Conservation (phyloP, 139 green algal genomes). For the Spirogloea muscicola region DNA sequence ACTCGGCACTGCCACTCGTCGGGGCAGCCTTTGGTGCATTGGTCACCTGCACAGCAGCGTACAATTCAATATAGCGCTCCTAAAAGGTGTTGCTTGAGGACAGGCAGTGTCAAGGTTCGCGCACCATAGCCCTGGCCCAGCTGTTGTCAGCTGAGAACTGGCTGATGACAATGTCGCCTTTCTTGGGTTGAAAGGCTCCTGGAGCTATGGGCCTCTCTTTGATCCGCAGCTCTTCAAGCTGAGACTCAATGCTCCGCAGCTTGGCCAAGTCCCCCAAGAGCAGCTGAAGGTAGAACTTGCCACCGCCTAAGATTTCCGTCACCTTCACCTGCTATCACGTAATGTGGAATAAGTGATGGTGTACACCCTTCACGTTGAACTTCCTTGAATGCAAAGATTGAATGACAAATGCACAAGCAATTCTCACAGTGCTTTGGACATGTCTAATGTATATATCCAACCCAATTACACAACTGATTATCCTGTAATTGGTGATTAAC, state of each 20-base stretch:
- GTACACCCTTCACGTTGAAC: constrained; percentile 14
- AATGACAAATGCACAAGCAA: not conserved
- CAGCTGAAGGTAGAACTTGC: constrained; percentile 64
- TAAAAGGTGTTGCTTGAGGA: too few species aligned
- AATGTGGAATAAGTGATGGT: constrained; percentile 1
- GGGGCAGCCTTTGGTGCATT: not conserved
- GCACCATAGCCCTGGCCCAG: constrained; percentile 32
- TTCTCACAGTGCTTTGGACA: not conserved
- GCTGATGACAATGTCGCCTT: constrained; percentile 32
- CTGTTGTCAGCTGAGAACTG: constrained; percentile 45
- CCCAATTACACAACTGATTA: not conserved
- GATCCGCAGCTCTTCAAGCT: constrained; percentile 31
- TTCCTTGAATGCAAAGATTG: not conserved
- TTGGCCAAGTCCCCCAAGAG: too few species aligned
- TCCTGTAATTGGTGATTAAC: not conserved
- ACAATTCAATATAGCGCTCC: too few species aligned
- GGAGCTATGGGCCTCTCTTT: constrained; percentile 11
- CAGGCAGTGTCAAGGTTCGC: too few species aligned
- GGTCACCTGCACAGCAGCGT: constrained; percentile 1
- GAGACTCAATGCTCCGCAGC: constrained; percentile 18
- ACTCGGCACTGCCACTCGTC: not conserved
- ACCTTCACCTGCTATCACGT: constrained; percentile 62
- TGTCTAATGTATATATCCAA: not conserved
- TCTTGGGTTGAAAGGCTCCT: constrained; percentile 32
- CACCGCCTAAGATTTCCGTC: constrained; percentile 73